phyloP scores from a whole-genome alignment of 208 protist species.

The Eutreptiella sp. region DNA sequence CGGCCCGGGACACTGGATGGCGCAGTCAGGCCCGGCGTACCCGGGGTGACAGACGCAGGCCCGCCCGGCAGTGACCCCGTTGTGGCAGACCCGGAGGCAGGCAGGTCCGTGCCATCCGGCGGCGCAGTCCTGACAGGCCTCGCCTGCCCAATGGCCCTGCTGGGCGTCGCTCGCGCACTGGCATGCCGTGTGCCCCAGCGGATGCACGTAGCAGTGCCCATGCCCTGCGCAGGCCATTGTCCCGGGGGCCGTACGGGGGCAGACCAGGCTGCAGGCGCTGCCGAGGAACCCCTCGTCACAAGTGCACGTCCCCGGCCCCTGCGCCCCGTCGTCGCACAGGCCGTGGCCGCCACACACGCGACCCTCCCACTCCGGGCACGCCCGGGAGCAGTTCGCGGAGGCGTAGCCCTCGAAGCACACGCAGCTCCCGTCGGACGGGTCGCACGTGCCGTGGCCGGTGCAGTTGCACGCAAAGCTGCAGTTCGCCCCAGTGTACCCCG shows the following conservation, averaged over 20 bases:
- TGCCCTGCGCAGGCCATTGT: slow-evolving; percentile 4
- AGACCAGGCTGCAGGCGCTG: slow-evolving; percentile 18
- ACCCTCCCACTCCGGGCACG: background rate
- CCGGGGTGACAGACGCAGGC: slow-evolving; percentile 1
- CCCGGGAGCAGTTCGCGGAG: background rate
- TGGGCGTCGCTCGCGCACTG: slow-evolving; percentile 22
- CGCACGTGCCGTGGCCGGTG: slow-evolving; percentile 14
- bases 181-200: slow-evolving; percentile 30
- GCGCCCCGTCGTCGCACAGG: background rate
- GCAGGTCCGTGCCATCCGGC: slow-evolving; percentile 15
- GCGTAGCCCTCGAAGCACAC: slow-evolving; percentile 23
- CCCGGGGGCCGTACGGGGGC: background rate
- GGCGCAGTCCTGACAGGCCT: slow-evolving; percentile 16
- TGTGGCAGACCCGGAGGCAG: slow-evolving; percentile 8
- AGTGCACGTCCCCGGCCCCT: background rate
- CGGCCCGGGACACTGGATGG: background rate
- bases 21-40: slow-evolving; percentile 2
- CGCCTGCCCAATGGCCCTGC: slow-evolving; percentile 27
- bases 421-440: background rate
- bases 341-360: slow-evolving; percentile 1
- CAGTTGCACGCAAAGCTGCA: slow-evolving; percentile 20
- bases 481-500: slow-evolving; percentile 27
- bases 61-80: slow-evolving; percentile 10
- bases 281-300: slow-evolving; percentile 4
- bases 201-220: slow-evolving; percentile 17